Evolutionary conservation across 305 asterid genomes (phyloP).

Genomic region (Caryopteris hybrid): DNA sequence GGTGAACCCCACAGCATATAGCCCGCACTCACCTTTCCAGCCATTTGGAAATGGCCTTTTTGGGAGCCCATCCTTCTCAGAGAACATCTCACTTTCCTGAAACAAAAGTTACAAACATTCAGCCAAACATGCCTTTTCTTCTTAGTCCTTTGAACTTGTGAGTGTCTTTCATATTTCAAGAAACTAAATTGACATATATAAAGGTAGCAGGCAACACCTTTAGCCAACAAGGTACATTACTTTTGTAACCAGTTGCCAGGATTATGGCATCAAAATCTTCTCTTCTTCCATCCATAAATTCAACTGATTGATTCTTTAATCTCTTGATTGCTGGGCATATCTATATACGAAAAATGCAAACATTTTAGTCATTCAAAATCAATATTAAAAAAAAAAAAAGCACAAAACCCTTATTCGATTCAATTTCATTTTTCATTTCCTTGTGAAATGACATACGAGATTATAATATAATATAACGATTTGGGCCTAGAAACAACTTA

Average conservation of each 20-base stretch:
- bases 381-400: too few species aligned
- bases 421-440: too few species aligned
- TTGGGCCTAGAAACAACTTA: too few species aligned
- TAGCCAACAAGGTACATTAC: slow-evolving; percentile 92
- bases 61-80: slow-evolving; percentile 84
- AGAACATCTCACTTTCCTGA: slow-evolving; percentile 82
- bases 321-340: slow-evolving; percentile 55
- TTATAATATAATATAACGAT: too few species aligned
- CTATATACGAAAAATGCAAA: slow-evolving; percentile 28
- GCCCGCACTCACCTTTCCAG: slow-evolving; percentile 89
- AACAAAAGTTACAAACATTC: not conserved
- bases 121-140: slow-evolving; percentile 21
- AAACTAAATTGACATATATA: not conserved
- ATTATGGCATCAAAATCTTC: slow-evolving; percentile 71
- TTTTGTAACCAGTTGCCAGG: slow-evolving; percentile 89
- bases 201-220: too few species aligned
- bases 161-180: too few species aligned
- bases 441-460: too few species aligned
- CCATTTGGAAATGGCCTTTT: slow-evolving; percentile 87
- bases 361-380: too few species aligned
- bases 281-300: slow-evolving; percentile 61
- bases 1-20: slow-evolving; percentile 94
- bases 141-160: slow-evolving; percentile 7
- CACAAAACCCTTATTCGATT: too few species aligned
- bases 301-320: slow-evolving; percentile 43